A percentile compares a stretch with the other conserved stretches of the same genome.
Evolutionary conservation across 192 early-diverging fungal genomes (phyloP).

Genomic region (Helicostylum pulchrum): DNA sequence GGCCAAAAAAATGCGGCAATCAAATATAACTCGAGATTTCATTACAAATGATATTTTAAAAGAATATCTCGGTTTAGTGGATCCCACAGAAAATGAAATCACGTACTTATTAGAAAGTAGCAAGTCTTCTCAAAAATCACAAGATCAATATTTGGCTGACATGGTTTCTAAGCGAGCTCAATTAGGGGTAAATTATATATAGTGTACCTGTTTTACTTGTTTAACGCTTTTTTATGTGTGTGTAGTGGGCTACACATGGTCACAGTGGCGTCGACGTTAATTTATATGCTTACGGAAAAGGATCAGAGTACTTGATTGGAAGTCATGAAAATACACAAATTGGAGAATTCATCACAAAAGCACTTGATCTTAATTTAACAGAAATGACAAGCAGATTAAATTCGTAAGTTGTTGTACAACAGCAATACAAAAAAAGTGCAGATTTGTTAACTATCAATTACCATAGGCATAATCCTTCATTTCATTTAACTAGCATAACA

Average conservation of each 20-base stretch:
- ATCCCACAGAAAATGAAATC: constrained; percentile 62
- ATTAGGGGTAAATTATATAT: constrained; percentile 45
- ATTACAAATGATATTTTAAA: constrained; percentile 32
- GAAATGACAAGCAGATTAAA: constrained; percentile 48
- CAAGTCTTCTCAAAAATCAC: constrained; percentile 22
- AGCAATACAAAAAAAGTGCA: no score
- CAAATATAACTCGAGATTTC: constrained; percentile 69
- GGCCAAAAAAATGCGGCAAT: constrained; percentile 22
- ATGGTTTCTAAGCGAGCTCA: constrained; percentile 55
- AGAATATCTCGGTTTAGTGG: constrained; percentile 66
- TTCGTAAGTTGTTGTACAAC: constrained; percentile 1
- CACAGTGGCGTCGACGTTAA: constrained; percentile 97
- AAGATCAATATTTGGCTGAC: constrained; percentile 52
- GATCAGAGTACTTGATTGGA: constrained; percentile 59
- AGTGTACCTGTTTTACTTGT: constrained; percentile 10
- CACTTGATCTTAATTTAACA: constrained; percentile 60
- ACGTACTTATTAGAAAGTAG: constrained; percentile 24
- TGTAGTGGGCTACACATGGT: constrained; percentile 81
- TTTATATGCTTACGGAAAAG: constrained; percentile 78
- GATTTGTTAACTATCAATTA: not conserved
- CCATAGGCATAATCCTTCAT: not conserved
- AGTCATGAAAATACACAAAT: constrained; percentile 90
- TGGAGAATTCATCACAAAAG: constrained; percentile 63
- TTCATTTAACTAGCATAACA: not conserved
- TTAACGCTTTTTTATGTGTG: constrained; percentile 16